Evolutionary conservation across 1,284 basidiomycete genomes (phyloP).

Genomic region (Porphyrellus sp.): DNA sequence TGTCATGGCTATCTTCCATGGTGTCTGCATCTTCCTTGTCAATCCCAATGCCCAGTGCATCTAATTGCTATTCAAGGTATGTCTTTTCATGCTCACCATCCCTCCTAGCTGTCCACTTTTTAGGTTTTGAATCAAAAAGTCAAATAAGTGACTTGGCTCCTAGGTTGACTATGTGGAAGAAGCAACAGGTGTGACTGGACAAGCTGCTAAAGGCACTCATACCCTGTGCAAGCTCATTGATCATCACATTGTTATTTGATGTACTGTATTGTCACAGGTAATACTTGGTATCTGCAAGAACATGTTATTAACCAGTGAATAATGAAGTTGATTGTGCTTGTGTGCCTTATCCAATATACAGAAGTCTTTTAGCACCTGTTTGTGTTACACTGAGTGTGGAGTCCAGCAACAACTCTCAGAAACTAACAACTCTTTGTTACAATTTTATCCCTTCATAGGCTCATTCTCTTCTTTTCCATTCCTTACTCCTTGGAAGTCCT

Average conservation of each 20-base stretch:
- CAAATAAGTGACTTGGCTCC: neutral
- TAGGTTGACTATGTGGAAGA: neutral
- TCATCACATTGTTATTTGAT: neutral
- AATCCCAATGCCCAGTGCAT: neutral
- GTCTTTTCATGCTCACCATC: neutral
- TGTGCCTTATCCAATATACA: no score
- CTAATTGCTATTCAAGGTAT: neutral
- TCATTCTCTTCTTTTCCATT: no score
- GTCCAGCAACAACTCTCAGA: no score
- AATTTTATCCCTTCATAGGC: no score
- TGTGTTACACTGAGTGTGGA: no score
- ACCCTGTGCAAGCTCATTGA: neutral
- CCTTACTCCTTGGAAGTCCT: no score
- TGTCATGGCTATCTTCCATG: neutral
- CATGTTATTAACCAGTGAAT: no score
- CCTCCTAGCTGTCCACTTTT: neutral
- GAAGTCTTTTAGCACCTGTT: no score
- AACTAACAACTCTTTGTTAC: no score
- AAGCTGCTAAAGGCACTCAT: neutral
- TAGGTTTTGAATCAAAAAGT: neutral
- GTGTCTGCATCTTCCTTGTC: neutral
- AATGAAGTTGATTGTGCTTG: no score
- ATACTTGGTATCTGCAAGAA: neutral
- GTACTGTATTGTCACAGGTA: neutral
- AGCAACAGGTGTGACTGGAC: neutral